These are phyloP conservation scores for Emergomyces orientalis DNA, from an alignment of 2,329 filamentous ascomycete species.

Conservation along the genomic window DNA sequence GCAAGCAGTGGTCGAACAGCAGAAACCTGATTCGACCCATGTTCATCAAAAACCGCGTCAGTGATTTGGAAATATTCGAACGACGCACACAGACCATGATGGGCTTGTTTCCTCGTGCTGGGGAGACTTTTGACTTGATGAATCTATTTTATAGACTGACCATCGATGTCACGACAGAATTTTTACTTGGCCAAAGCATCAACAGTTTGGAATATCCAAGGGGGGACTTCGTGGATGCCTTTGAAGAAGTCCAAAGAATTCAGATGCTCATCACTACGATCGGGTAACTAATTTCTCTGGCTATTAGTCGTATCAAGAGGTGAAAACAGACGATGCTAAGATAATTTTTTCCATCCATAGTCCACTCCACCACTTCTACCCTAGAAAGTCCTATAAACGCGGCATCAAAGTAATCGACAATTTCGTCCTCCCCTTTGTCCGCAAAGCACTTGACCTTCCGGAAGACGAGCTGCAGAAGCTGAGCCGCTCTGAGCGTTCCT, in stretches of 20 bases:
- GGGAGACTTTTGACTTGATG: conserved; percentile 20
- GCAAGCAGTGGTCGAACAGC: conserved; percentile 60
- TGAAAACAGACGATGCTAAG: neutral
- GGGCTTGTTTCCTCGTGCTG: conserved; percentile 51
- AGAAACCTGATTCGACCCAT: conserved; percentile 67
- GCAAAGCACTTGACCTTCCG: conserved; percentile 55
- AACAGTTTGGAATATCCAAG: conserved; percentile 48
- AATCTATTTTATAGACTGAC: conserved; percentile 47
- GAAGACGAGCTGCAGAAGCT: conserved; percentile 59
- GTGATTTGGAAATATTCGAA: conserved; percentile 69
- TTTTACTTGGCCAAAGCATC: conserved; percentile 63
- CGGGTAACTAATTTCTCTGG: neutral
- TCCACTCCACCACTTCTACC: conserved; percentile 50
- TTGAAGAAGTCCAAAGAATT: conserved; percentile 63
- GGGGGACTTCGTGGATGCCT: conserved; percentile 65
- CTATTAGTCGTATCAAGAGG: neutral
- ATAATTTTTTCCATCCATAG: conserved; percentile 23
- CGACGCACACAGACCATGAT: conserved; percentile 60
- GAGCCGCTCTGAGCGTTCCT: conserved; percentile 52
- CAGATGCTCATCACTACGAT: conserved; percentile 41
- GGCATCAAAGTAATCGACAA: conserved; percentile 56
- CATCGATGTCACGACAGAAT: conserved; percentile 69
- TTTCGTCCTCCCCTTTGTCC: conserved; percentile 67
- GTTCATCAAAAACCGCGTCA: conserved; percentile 68
- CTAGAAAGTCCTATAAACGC: conserved; percentile 49